Conservation (phyloP, 441 rosid genomes). For the Eutrema salsugineum region DNA sequence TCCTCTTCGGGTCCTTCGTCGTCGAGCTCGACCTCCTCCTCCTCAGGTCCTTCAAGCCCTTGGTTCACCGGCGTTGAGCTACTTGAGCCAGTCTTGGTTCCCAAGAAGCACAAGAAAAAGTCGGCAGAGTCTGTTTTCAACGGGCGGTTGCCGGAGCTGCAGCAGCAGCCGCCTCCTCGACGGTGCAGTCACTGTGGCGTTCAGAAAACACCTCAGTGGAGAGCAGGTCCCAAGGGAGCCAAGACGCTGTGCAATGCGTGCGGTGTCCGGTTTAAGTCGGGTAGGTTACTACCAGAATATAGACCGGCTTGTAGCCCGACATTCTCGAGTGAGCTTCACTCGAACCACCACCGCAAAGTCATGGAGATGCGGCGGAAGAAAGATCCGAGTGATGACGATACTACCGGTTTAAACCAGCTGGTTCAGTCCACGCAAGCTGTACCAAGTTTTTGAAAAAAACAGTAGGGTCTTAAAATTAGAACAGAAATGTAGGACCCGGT, state of each 20-base stretch:
- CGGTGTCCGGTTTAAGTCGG: constrained; percentile 86
- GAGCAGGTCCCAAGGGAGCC: constrained; percentile 84
- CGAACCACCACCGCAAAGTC: constrained; percentile 89
- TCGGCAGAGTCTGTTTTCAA: constrained; percentile 22
- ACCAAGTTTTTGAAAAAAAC: constrained; percentile 49
- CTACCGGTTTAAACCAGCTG: constrained; percentile 32
- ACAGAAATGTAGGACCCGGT: constrained; percentile 14
- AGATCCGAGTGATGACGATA: constrained; percentile 36
- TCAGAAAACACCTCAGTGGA: constrained; percentile 91
- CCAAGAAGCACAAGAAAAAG: constrained; percentile 46
- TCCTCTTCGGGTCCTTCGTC: constrained; percentile 56
- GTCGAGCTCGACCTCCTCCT: constrained; percentile 46
- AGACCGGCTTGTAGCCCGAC: constrained; percentile 95
- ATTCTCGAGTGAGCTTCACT: constrained; percentile 68
- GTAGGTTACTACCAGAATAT: constrained; percentile 80
- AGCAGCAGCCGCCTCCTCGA: constrained; percentile 33
- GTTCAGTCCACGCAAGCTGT: constrained; percentile 29
- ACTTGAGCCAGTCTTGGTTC: constrained; percentile 24
- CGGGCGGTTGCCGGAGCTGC: constrained; percentile 19
- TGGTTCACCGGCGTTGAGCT: constrained; percentile 36
- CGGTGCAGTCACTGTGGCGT: constrained; percentile 92
- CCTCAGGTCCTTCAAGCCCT: constrained; percentile 42
- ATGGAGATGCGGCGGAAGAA: constrained; percentile 83
- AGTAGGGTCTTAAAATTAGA: constrained; percentile 11
- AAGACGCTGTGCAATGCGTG: constrained; percentile 93